Evolutionary conservation across 257 asterid genomes (phyloP), one percentile per base, ranked within the genome.

Genomic region (Agastache rugosa): DNA sequence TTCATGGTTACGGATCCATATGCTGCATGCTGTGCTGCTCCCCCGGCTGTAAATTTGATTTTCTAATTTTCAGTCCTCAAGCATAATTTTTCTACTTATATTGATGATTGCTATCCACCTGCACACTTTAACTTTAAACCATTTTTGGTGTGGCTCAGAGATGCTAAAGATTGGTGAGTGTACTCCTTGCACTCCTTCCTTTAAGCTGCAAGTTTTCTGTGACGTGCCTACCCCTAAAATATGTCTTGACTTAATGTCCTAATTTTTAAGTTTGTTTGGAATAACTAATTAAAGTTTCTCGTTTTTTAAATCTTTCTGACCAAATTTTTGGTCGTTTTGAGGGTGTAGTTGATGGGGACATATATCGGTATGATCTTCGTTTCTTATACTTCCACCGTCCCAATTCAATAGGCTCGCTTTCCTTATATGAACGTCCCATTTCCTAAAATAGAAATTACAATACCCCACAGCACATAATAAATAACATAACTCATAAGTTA

Each of bases 91-190:
- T 66, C 41, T 31, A 44, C 73, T 59, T 45, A 37, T 53, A 41
- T 51, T 27, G 71, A 41, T 73, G 68, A 61, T 44, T 53, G 37
- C 27, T 67, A 44, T 60, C 22, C 47, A 50, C 42, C 48, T 67
- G 67, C 58, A 61, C 41, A 12, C 23, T 12, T 20, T 19, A 53
- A 39, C 19, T 17, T 39, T 55, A 11, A 59, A 65, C n/a, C n/a
- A 45, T 37, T 22, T 72, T 55, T 65, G 59, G 47, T 54, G 45
- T 35, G 69, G 70, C 74, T 75, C 54, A 34, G 11, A 75, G 74
- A 55, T 72, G 74, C 58, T 37, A 41, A 69, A 67, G 69, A 12
- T 74, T 31, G 41, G 51, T 42, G 39, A 66, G 19, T 66, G 61
- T 29, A 58, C 60, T 23, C 20, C 42, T 35, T 73, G 55, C 44